phyloP scores from a whole-genome alignment of 2,329 filamentous ascomycete genomes.

The Verticillium longisporum region DNA sequence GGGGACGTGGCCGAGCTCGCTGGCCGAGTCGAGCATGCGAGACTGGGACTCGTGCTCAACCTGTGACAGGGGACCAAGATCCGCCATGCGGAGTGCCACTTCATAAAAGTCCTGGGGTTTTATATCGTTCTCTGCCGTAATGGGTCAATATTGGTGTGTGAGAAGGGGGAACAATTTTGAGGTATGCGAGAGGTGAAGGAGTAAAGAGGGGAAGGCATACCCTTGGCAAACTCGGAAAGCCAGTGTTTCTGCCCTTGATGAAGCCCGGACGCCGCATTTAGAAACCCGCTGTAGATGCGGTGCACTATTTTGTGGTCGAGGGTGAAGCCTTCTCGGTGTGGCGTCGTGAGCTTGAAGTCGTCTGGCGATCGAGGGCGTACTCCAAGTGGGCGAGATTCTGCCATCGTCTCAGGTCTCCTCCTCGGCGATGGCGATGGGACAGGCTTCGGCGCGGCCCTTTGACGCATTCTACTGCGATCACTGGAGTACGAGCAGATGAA shows the following conservation, averaged over 20 bases:
- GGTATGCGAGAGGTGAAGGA: too few species aligned
- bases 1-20: conserved; percentile 19
- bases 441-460: background rate
- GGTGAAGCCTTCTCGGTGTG: background rate
- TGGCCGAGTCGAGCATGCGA: conserved; percentile 23
- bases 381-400: background rate
- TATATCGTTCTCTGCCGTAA: conserved; percentile 1
- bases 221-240: background rate
- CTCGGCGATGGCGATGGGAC: background rate
- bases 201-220: conserved; percentile 3
- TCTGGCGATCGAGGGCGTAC: background rate
- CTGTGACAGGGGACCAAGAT: background rate
- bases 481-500: background rate
- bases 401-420: background rate
- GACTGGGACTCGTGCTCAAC: background rate
- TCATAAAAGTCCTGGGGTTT: conserved; percentile 1
- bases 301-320: background rate
- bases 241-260: background rate
- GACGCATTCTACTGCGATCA: background rate
- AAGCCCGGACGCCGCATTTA: background rate
- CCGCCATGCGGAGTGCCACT: background rate
- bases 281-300: conserved; percentile 3
- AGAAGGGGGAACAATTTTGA: too few species aligned
- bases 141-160: background rate
- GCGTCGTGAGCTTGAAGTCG: background rate